Evolutionary conservation across 1,284 basidiomycete species (phyloP), one percentile per base, ranked within the genome.

Genomic region (Entoloma clypeatum): DNA sequence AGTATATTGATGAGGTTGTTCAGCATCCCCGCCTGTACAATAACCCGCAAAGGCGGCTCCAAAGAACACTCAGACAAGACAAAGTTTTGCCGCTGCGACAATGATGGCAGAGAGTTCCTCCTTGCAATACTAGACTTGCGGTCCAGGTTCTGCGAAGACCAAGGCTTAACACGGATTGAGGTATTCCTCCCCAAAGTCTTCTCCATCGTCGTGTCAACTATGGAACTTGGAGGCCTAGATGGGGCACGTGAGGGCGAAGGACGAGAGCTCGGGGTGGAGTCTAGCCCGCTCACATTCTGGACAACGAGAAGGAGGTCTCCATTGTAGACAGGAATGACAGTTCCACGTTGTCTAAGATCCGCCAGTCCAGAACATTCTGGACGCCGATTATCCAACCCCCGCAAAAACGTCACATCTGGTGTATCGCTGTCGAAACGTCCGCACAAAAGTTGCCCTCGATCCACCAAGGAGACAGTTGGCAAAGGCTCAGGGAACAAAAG

Each of bases 1-100:
- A 91, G 70, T 8, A 88, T 71, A 34, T 82, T 77, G 6, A 90
- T 81, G 3, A 91, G 66, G 14, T 75, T 71, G 44, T 85, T 81
- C 5, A 90, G 63, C 0, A 86, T 86, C 3, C 86, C 87, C 5
- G 82, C 83, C 51, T 84, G 77, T 7, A 91, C 81, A 5, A 85
- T 63, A 0, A 87, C 86, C 11, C 85, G 76, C 22, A 90, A 65
- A 0, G 85, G 79, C 6, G 77, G 74, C 43, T 85, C 82, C 1
- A 75, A 73, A 0, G 77, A 74, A 0, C 73, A 67, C 51, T 85
- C 81, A 0, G 71, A 55, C 5, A 74, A 62, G n/a, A 80, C 65
- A 17, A 81, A 68, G 39, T 72, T 76, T 3, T 73, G 65, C 8
- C 77, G 69, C 27, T 77, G 74, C 1, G 83, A 81, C n/a, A 88